Conservation (phyloP, 2,329 filamentous ascomycete species). For the Scedosporium boydii region DNA sequence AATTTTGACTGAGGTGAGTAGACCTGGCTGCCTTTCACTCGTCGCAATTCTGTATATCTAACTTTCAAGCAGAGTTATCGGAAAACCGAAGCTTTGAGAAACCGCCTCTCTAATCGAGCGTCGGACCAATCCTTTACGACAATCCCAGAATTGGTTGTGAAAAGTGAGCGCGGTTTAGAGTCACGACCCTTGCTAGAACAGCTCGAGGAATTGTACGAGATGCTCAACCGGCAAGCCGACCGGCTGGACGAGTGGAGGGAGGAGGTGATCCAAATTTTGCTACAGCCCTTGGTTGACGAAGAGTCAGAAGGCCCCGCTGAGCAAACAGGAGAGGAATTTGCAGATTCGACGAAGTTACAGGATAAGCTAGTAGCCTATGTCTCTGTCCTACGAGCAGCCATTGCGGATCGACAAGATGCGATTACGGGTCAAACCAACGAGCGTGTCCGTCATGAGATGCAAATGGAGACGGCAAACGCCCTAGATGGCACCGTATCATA, state of each 20-base stretch:
- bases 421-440: conserved; percentile 70
- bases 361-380: conserved; percentile 86
- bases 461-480: conserved; percentile 50
- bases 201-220: conserved; percentile 53
- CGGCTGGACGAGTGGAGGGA: conserved; percentile 68
- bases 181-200: conserved; percentile 55
- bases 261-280: conserved; percentile 60
- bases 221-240: conserved; percentile 63
- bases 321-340: conserved; percentile 81
- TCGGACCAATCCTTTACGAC: conserved; percentile 46
- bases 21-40: conserved; percentile 21
- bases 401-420: conserved; percentile 69
- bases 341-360: conserved; percentile 76
- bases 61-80: conserved; percentile 1
- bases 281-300: conserved; percentile 72
- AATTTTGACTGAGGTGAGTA: conserved; percentile 51
- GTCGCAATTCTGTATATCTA: neutral
- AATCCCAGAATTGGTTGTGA: conserved; percentile 48
- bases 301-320: conserved; percentile 53
- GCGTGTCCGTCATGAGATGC: conserved; percentile 65
- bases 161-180: conserved; percentile 59
- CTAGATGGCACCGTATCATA: conserved; percentile 57
- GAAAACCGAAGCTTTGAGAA: conserved; percentile 44
- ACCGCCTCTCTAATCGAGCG: conserved; percentile 44
- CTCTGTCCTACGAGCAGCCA: conserved; percentile 61